phyloP scores from a whole-genome alignment of 305 asterid species.

The Euphrasia arctica region DNA sequence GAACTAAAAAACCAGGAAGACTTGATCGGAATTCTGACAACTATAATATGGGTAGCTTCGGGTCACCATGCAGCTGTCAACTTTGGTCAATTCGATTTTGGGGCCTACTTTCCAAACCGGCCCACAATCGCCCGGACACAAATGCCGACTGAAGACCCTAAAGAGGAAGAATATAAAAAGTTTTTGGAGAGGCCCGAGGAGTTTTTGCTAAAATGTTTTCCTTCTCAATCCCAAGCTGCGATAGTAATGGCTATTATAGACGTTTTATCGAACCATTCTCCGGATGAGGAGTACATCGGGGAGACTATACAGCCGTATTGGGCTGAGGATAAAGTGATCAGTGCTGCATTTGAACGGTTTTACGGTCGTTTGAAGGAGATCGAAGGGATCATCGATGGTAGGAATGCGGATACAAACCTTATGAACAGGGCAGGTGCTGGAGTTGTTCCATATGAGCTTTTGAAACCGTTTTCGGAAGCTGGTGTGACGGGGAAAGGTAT shows the following conservation, averaged over 20 bases:
- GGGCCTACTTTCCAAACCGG: conserved; percentile 69
- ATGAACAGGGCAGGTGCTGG: conserved; percentile 67
- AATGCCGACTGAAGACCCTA: conserved; percentile 63
- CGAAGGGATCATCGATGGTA: conserved; percentile 61
- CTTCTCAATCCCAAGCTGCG: conserved; percentile 63
- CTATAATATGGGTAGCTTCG: conserved; percentile 66
- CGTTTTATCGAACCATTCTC: conserved; percentile 68
- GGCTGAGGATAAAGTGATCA: conserved; percentile 37
- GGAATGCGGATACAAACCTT: conserved; percentile 32
- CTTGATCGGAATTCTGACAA: conserved; percentile 50
- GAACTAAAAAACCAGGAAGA: conserved; percentile 37
- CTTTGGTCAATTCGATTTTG: conserved; percentile 70
- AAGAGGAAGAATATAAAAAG: conserved; percentile 29
- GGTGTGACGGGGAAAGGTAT: conserved; percentile 81
- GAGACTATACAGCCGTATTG: conserved; percentile 32
- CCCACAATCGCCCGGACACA: conserved; percentile 53
- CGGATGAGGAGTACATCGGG: conserved; percentile 81
- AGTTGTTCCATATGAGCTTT: conserved; percentile 49
- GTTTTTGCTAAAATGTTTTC: conserved; percentile 48
- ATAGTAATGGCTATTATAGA: conserved; percentile 48
- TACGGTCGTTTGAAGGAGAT: conserved; percentile 51
- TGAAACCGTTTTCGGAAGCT: conserved; percentile 55
- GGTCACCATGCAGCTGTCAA: too few species aligned
- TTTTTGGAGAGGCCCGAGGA: conserved; percentile 59
- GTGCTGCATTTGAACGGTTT: conserved; percentile 48